phyloP scores from a whole-genome alignment of 495 filamentous ascomycete genomes.

The Daldinia childiae region DNA sequence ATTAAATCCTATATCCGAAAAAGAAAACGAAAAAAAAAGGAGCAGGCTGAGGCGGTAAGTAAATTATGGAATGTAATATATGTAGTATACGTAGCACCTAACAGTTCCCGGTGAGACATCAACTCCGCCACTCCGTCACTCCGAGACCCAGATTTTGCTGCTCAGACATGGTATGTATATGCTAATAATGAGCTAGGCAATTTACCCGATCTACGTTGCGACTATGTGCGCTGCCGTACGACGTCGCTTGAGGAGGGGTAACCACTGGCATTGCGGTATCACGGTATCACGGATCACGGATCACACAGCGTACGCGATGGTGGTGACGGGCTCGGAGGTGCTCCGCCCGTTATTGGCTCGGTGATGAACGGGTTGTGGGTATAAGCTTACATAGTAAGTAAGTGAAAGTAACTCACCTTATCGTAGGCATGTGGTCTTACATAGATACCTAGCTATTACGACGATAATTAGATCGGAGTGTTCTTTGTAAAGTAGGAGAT shows the following conservation, averaged over 20 bases:
- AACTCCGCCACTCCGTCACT: background rate
- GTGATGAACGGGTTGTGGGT: too few species aligned
- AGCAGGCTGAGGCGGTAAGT: background rate
- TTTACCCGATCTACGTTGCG: background rate
- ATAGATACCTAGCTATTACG: too few species aligned
- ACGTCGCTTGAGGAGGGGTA: background rate
- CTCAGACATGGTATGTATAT: too few species aligned
- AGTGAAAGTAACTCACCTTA: too few species aligned
- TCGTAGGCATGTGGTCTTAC: too few species aligned
- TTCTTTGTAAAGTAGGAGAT: too few species aligned
- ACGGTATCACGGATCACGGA: background rate
- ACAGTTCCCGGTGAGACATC: background rate
- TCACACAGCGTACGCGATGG: background rate
- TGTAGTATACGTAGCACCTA: background rate
- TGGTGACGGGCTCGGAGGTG: background rate
- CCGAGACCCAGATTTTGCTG: background rate
- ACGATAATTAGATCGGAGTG: too few species aligned
- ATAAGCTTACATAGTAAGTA: too few species aligned
- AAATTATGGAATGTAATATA: too few species aligned
- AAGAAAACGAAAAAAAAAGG: background rate
- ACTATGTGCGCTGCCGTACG: background rate
- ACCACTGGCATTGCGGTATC: background rate
- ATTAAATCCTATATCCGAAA: constrained; percentile 2
- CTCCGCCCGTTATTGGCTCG: background rate
- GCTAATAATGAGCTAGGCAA: background rate